These are phyloP conservation scores for Wickerhamomyces rabaulensis DNA, from an alignment of 805 yeast species.

Conservation along the genomic window DNA sequence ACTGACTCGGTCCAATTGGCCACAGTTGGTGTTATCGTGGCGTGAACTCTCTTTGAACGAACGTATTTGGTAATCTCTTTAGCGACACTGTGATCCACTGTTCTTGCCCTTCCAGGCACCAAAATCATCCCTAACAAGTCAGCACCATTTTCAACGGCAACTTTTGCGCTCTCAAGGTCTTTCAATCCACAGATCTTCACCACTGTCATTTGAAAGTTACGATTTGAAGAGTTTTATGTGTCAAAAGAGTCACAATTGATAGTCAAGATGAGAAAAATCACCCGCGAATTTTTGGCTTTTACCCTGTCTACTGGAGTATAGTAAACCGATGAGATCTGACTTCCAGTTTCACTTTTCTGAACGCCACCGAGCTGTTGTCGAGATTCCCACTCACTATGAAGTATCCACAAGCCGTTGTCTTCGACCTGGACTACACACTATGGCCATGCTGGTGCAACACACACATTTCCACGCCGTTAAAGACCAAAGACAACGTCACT, in stretches of 20 bases:
- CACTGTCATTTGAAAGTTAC: slow-evolving; percentile 26
- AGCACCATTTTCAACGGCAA: slow-evolving; percentile 69
- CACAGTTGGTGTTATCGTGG: not conserved
- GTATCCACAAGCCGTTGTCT: slow-evolving; percentile 54
- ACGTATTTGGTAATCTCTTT: slow-evolving; percentile 36
- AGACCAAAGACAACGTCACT: slow-evolving; percentile 27
- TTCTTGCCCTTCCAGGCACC: slow-evolving; percentile 78
- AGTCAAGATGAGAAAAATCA: too few relatives aligned
- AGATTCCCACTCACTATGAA: too few relatives aligned
- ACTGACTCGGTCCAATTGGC: slow-evolving; percentile 6
- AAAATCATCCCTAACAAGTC: slow-evolving; percentile 78
- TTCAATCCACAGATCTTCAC: slow-evolving; percentile 85
- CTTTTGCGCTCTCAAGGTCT: slow-evolving; percentile 59
- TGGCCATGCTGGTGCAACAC: slow-evolving; percentile 89
- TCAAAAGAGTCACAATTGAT: not conserved
- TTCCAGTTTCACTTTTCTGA: not conserved
- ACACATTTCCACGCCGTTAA: slow-evolving; percentile 55
- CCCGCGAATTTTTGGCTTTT: not conserved
- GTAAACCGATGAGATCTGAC: not conserved
- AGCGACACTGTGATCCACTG: slow-evolving; percentile 49
- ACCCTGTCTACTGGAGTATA: not conserved
- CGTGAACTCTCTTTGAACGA: not conserved
- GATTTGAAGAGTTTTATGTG: not conserved
- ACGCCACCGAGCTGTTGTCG: not conserved
- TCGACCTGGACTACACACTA: slow-evolving; percentile 70